Conservation (phyloP, 176 grass and related monocot species). For the Cenchrus purpureus region DNA sequence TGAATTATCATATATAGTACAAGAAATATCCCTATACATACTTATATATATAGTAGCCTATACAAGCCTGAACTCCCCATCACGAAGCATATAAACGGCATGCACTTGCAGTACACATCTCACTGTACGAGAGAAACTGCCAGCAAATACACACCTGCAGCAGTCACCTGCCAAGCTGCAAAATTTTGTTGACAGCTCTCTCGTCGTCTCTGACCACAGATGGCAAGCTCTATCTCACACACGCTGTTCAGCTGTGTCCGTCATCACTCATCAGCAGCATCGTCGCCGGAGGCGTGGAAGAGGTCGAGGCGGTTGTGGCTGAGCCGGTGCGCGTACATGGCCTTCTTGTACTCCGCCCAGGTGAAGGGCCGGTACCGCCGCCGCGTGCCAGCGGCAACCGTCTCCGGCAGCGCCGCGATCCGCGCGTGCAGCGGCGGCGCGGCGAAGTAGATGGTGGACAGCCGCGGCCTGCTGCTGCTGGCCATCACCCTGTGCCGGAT, state of each 20-base stretch:
- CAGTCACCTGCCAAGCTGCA: background rate
- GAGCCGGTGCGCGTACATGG: constrained; percentile 80
- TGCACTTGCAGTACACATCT: background rate
- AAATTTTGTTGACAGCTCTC: background rate
- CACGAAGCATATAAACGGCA: background rate
- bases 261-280: background rate
- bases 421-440: constrained; percentile 60
- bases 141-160: background rate
- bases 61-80: background rate
- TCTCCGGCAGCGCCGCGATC: constrained; percentile 56
- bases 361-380: constrained; percentile 71
- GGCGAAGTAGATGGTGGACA: constrained; percentile 78
- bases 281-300: constrained; percentile 46
- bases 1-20: background rate
- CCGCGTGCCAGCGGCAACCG: constrained; percentile 33
- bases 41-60: background rate
- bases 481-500: constrained; percentile 86
- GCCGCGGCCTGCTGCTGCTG: constrained; percentile 56
- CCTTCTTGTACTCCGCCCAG: constrained; percentile 92
- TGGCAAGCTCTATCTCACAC: too few relatives aligned
- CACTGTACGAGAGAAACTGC: background rate
- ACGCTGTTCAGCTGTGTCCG: constrained; percentile 5
- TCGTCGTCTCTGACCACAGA: background rate
- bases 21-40: background rate
- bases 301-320: constrained; percentile 78